Base-by-base conservation (phyloP, 495 filamentous ascomycete genomes). In the Friedmanniomyces simplex region DNA sequence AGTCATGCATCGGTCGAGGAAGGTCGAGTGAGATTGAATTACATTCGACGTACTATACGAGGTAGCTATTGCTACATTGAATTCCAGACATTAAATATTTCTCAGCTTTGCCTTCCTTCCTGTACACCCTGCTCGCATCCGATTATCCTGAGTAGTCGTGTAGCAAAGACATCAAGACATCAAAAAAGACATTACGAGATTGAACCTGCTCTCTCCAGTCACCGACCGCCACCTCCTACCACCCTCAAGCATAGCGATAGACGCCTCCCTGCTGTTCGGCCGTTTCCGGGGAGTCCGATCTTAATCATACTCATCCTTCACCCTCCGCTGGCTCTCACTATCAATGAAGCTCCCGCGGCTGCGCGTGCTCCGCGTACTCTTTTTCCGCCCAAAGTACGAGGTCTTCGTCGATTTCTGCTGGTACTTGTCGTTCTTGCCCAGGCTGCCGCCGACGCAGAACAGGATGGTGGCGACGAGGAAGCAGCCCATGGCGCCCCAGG, bases 401-500 rank as follows among this genome's bases (percentile, higher is more conserved):
- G 39, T 43, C 18, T 13, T 13, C 14, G 5, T 16, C 50, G 28
- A 49, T 32, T 58, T 63, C 45, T 54, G 12, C n/a, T 28, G 11
- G 13, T 51, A 41, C 13, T 51, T 57, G 3, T 60, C 55, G 7
- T 63, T 54, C 41, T 68, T 70, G 5, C 70, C 67, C 14, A 54
- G 53, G 47, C 59, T 61, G 51, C 67, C 75, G 21, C 76, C 78
- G 1, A 81, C 48, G 71, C 83, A 91, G 74, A 91, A 87, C 18
- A 89, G 67, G 25, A 89, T 50, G 13, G 81, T 85, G 16, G 87
- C 80, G 51, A 95, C 70, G 58, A 91, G 72, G 48, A 88, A 77
- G 47, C 80, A 83, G 0, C 76, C 80, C 64, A 83, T 80, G 4
- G 87, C 78, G 1, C 84, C 84, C 90, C 90, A 96, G 72, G 85